Evolutionary conservation across 2,329 filamentous ascomycete species (phyloP), one percentile per base, ranked within the genome.

Genomic region (Diplocarpon rosae): DNA sequence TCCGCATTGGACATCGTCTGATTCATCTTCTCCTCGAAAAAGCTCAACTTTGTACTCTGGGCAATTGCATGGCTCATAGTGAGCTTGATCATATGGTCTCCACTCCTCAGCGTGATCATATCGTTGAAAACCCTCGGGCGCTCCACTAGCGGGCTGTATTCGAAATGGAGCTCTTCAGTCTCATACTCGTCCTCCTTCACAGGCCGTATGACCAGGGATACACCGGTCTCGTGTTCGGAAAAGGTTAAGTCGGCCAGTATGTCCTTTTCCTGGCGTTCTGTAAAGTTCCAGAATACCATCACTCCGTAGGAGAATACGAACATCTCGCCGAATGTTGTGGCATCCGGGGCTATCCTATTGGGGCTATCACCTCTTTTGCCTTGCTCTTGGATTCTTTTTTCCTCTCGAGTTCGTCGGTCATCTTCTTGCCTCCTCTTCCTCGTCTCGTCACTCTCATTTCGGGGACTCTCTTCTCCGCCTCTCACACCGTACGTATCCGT

Each of bases 211-310:
- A 88, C 80, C 6, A 98, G 73, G 10, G 83, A 76, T 15, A 76
- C 63, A 39, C 75, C 72, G 14, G 73, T 74, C 47, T 82, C 76
- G 43, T 76, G 78, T 53, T 80, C 76, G 10, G 85, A 85, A 65
- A 98, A 96, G 1, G 88, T 92, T 43, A 98, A 70, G 63, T 98
- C 92, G 32, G 92, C 92, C 16, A 98, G 75, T 37, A 96, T 86
- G 57, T 95, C 89, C 65, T 95, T 95, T 63, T 98, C 92, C 62
- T 98, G 92, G 52, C 83, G 77, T 63, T 95, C 89, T 10, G 86
- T 90, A 57, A 98, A 95, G 63, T 98, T 98, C 92, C 92, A 98
- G 62, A 98, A 95, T 5, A 98, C 92, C 0, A 92, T 90, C 0
- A 98, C 90, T 15, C 92, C 92, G 60, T 98, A 98, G 13, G 85